phyloP scores from a whole-genome alignment of 2,329 filamentous ascomycete species.

The Alternaria sp. region DNA sequence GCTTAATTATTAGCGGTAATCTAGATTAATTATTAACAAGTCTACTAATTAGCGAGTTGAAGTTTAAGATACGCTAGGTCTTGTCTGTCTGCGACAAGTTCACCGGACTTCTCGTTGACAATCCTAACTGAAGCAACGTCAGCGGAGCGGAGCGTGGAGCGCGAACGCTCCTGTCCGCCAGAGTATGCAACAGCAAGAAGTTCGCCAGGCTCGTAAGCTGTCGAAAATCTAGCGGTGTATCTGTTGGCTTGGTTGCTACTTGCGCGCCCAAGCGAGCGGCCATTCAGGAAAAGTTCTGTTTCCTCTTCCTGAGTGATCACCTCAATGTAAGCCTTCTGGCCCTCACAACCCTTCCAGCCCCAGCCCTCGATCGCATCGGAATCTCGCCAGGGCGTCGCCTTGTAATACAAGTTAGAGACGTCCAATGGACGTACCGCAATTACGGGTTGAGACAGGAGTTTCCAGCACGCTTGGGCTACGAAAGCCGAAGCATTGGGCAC shows the following conservation, averaged over 20 bases:
- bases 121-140: background rate
- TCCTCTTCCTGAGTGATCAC: background rate
- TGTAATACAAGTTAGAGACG: background rate
- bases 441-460: background rate
- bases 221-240: background rate
- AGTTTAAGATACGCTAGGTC: background rate
- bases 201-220: background rate
- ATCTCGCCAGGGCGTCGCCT: background rate
- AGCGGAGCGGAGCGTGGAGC: background rate
- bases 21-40: too few relatives aligned
- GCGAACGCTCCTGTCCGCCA: background rate
- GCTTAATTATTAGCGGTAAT: too few relatives aligned
- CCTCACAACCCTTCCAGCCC: background rate
- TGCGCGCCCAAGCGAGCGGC: background rate
- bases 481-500: background rate
- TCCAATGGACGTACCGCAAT: background rate
- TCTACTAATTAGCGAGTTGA: background rate
- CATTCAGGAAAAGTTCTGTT: background rate
- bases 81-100: background rate
- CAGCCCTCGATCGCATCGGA: background rate
- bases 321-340: background rate
- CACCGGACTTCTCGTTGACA: background rate
- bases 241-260: background rate
- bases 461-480: background rate
- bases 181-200: background rate